Evolutionary conservation across 2,329 filamentous ascomycete genomes (phyloP).

Genomic region (Monosporascus sp.): DNA sequence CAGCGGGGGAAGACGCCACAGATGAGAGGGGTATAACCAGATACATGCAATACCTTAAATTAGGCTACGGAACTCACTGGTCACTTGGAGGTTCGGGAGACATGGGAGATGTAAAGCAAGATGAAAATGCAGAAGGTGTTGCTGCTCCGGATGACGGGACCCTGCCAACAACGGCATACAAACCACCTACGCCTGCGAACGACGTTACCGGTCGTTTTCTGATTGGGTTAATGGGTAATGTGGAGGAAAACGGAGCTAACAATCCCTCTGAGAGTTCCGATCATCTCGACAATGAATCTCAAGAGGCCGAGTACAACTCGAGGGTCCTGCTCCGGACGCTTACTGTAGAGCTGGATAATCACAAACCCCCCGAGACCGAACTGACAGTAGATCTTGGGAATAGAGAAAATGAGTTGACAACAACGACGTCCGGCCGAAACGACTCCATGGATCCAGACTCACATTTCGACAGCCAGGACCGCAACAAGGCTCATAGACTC

Average conservation of each 20-base stretch:
- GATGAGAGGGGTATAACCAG: slow-evolving; percentile 43
- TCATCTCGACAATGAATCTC: slow-evolving; percentile 19
- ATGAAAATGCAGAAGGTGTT: slow-evolving; percentile 5
- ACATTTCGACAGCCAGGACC: slow-evolving; percentile 41
- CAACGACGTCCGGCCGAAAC: slow-evolving; percentile 10
- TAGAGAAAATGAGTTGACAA: slow-evolving; percentile 25
- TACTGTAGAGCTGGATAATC: slow-evolving; percentile 55
- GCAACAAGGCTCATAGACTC: slow-evolving; percentile 51
- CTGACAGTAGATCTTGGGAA: slow-evolving; percentile 40
- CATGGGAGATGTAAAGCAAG: slow-evolving; percentile 8
- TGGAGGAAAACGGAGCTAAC: slow-evolving; percentile 40
- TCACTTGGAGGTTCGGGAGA: slow-evolving; percentile 33
- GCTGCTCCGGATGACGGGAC: slow-evolving; percentile 2
- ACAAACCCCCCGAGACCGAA: slow-evolving; percentile 36
- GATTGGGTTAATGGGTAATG: slow-evolving; percentile 61
- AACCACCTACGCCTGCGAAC: slow-evolving; percentile 3
- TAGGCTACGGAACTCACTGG: slow-evolving; percentile 66
- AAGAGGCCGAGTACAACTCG: slow-evolving; percentile 37
- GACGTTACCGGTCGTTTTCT: slow-evolving; percentile 47
- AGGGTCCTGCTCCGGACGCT: slow-evolving; percentile 61
- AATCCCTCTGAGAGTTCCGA: slow-evolving; percentile 25
- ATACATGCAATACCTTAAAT: slow-evolving; percentile 59
- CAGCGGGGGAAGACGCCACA: slow-evolving; percentile 10
- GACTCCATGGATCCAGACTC: slow-evolving; percentile 13
- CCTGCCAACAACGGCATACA: not conserved